A percentile compares a stretch with the other conserved stretches of the same genome.
phyloP scores from a whole-genome alignment of 306 rosid species.

The Vigna unguiculata region DNA sequence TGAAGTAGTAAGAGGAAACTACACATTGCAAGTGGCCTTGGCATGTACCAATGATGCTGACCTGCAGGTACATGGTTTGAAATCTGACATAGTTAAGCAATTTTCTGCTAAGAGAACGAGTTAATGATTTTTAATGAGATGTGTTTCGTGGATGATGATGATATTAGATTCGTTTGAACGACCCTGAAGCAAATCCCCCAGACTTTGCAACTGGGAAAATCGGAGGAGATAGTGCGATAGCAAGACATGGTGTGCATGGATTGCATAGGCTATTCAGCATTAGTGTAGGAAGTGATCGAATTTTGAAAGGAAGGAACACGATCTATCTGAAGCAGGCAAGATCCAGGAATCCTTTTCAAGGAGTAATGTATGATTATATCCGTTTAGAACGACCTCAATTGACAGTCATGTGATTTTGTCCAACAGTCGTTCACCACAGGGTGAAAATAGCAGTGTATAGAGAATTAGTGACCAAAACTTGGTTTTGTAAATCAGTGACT shows the following conservation, averaged over 20 bases:
- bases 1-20: conserved; percentile 46
- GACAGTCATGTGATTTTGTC: conserved; percentile 30
- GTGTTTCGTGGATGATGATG: background rate
- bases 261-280: conserved; percentile 71
- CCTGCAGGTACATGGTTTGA: conserved; percentile 56
- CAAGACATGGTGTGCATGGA: conserved; percentile 95
- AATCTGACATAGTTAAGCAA: background rate
- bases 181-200: conserved; percentile 2
- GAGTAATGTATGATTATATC: conserved; percentile 90
- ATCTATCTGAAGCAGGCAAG: conserved; percentile 68
- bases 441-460: background rate
- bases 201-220: conserved; percentile 60
- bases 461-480: too few relatives aligned
- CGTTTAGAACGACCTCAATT: conserved; percentile 77
- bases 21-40: conserved; percentile 81
- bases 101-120: background rate
- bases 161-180: conserved; percentile 68
- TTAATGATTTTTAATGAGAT: background rate
- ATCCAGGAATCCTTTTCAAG: conserved; percentile 49
- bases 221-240: conserved; percentile 81
- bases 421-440: background rate
- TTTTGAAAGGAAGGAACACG: conserved; percentile 57
- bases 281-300: conserved; percentile 46
- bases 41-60: conserved; percentile 62
- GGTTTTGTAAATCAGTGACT: too few relatives aligned